Base-by-base conservation (phyloP, 73 alveolate species). In the Paramecium sexaurelia region DNA sequence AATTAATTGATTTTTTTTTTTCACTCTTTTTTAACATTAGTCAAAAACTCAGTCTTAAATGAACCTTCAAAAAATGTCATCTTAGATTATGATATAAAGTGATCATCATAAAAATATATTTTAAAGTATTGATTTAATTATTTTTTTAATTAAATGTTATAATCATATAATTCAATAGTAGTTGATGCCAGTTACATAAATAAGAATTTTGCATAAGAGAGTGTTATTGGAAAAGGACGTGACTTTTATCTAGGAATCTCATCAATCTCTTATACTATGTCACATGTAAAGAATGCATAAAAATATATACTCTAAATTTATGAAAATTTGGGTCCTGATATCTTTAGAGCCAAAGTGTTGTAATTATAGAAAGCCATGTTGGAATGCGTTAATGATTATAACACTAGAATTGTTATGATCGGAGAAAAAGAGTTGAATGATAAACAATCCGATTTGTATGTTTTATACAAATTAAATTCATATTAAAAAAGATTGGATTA, bases 161-260 rank as follows among this genome's bases (percentile, higher is more conserved):
- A 7, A 56, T 56, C 15, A 17, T 56, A 56, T 39, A 37, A 75
- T 75, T 75, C 69, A 15, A n/a, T 75, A 8, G 43, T 75, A 35
- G 88, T 75, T n/a, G 88, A 75, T 75, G 88, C 88, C 41, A 37
- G 61, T 75, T 75, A 75, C 68, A 75, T 75, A 2, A 32, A 75
- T 75, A 75, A 75, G 17, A n/a, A 19, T 5, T 75, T 37, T 22
- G 8, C 19, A 17, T 32, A 75, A 27, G 68, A 17, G 1, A 36
- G 69, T 19, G 27, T 75, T 1, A 36, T 75, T 7, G 69, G 51
- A 7, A 75, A 37, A 75, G 88, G 88, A 7, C 3, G 47, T 7
- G 88, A 37, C 27, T 36, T 75, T 75, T 6, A 24, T 29, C 19
- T n/a, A 1, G 88, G 88, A 15, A 36, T 75, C 3, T 55, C 36